Evolutionary conservation across 805 yeast species (phyloP).

Genomic region (Sungouiozyma intestinalis): DNA sequence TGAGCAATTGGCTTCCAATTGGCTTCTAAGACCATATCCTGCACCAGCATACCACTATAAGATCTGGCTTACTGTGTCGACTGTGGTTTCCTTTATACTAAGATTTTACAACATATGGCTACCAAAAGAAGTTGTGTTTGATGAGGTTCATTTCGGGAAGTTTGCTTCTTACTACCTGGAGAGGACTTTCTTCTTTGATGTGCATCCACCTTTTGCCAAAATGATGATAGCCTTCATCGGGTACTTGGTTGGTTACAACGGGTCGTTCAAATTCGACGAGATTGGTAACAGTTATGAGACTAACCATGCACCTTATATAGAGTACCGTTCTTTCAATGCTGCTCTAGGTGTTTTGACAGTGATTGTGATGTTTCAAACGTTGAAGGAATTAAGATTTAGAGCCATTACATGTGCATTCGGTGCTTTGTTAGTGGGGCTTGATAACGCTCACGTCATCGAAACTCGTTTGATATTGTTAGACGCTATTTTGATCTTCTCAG

Average conservation of each 20-base stretch:
- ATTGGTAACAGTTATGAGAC: conserved; percentile 74
- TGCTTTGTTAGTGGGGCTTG: conserved; percentile 65
- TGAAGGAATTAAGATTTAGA: conserved; percentile 76
- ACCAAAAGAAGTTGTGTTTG: conserved; percentile 73
- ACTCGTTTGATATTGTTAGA: conserved; percentile 86
- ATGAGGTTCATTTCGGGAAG: conserved; percentile 81
- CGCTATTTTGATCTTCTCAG: conserved; percentile 75
- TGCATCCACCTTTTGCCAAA: conserved; percentile 98
- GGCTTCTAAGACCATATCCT: conserved; percentile 21
- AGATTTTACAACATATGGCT: conserved; percentile 52
- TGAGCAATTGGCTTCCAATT: conserved; percentile 16
- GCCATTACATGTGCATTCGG: conserved; percentile 73
- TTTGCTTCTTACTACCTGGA: conserved; percentile 79
- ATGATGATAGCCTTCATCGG: conserved; percentile 86
- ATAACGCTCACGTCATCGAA: conserved; percentile 84
- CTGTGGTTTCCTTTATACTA: conserved; percentile 53
- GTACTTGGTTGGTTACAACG: conserved; percentile 79
- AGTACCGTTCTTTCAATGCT: conserved; percentile 71
- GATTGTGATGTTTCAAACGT: conserved; percentile 72
- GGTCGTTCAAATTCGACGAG: conserved; percentile 81
- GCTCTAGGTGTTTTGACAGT: conserved; percentile 73
- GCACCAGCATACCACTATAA: conserved; percentile 30
- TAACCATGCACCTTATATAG: conserved; percentile 79
- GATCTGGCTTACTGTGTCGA: conserved; percentile 47
- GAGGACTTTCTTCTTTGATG: conserved; percentile 87